A percentile compares a stretch with the other conserved stretches of the same genome.
Conservation (phyloP, 495 filamentous ascomycete species). For the Penicillium antarcticum region DNA sequence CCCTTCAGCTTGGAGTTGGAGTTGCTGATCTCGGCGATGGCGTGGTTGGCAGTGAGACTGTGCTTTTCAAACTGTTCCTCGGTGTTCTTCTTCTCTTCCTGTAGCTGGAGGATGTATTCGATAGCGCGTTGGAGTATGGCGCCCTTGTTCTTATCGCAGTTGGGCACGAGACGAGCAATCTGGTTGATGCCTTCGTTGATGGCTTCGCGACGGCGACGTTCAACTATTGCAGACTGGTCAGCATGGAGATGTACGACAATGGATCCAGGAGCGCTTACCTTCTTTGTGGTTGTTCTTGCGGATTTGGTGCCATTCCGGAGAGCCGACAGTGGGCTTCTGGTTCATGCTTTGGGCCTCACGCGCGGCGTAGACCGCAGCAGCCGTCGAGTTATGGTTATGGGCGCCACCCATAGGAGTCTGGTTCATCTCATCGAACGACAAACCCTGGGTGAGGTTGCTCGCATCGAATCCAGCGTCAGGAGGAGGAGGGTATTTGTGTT, state of each 20-base stretch:
- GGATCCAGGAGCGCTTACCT: slow-evolving; percentile 53
- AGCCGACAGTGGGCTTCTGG: slow-evolving; percentile 84
- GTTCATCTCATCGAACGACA: slow-evolving; percentile 46
- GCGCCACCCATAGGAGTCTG: slow-evolving; percentile 33
- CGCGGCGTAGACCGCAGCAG: slow-evolving; percentile 46
- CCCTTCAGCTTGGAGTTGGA: slow-evolving; percentile 88
- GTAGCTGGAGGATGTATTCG: slow-evolving; percentile 88
- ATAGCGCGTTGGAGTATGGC: slow-evolving; percentile 94
- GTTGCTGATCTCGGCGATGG: slow-evolving; percentile 82
- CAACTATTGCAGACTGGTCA: slow-evolving; percentile 56
- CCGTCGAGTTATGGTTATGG: slow-evolving; percentile 44
- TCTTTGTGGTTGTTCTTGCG: slow-evolving; percentile 99
- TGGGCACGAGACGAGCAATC: slow-evolving; percentile 93
- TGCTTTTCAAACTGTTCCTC: slow-evolving; percentile 96
- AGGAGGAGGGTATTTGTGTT: slow-evolving; percentile 44
- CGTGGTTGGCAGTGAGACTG: slow-evolving; percentile 92
- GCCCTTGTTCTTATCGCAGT: slow-evolving; percentile 98
- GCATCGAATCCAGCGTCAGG: slow-evolving; percentile 41
- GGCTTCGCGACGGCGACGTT: slow-evolving; percentile 93
- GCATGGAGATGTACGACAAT: background rate
- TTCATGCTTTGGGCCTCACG: slow-evolving; percentile 46
- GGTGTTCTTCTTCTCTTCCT: slow-evolving; percentile 89
- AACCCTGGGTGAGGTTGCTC: slow-evolving; percentile 37
- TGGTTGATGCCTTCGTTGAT: slow-evolving; percentile 99
- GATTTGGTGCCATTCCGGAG: slow-evolving; percentile 97